These are phyloP conservation scores for Rhodotorula toruloides DNA, from an alignment of 768 basidiomycete species.

Conservation along the genomic window DNA sequence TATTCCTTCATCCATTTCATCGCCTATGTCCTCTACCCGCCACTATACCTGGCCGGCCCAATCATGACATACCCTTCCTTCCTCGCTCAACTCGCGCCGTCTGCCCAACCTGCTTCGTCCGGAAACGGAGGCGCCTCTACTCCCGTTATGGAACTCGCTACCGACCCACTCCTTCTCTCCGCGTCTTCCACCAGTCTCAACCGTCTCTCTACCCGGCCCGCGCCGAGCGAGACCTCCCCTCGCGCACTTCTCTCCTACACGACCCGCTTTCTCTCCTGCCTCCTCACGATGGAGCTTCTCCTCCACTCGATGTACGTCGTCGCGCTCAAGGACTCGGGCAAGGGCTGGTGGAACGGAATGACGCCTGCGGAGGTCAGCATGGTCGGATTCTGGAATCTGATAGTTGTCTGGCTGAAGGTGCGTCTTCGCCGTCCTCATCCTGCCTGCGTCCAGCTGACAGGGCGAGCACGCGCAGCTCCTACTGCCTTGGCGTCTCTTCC, in stretches of 20 bases:
- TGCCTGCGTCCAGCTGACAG: too few relatives aligned
- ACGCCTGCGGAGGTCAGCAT: constrained; percentile 48
- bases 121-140: not conserved
- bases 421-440: constrained; percentile 31
- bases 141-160: constrained; percentile 49
- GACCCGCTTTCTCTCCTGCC: constrained; percentile 62
- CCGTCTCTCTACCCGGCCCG: not conserved
- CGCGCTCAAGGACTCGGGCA: constrained; percentile 84
- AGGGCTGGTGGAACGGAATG: constrained; percentile 11
- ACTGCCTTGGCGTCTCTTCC: constrained; percentile 94
- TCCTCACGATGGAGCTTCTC: constrained; percentile 82
- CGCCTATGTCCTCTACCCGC: constrained; percentile 82
- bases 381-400: constrained; percentile 96
- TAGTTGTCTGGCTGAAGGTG: constrained; percentile 94
- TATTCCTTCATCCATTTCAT: constrained; percentile 72
- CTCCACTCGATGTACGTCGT: constrained; percentile 95
- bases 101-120: not conserved
- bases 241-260: constrained; percentile 54
- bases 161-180: constrained; percentile 43
- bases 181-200: not conserved
- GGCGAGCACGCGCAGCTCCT: too few relatives aligned
- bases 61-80: constrained; percentile 96
- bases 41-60: constrained; percentile 91
- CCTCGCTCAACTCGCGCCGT: constrained; percentile 67
- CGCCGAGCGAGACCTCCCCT: constrained; percentile 16